These are phyloP conservation scores for Fennellomyces sp. DNA, from an alignment of 371 early-diverging fungal genomes.

Conservation along the genomic window DNA sequence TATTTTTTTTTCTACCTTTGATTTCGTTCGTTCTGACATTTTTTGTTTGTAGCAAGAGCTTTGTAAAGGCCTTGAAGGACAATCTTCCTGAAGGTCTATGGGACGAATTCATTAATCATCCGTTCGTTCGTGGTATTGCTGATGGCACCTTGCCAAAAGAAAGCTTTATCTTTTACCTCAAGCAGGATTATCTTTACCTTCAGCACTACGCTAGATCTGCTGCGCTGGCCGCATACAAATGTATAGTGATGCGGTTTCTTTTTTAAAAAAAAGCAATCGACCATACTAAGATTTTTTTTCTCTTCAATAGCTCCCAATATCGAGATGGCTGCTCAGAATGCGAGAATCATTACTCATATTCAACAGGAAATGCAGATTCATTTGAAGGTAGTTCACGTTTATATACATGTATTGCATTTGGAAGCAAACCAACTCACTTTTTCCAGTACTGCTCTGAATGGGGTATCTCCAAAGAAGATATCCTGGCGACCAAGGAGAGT, in stretches of 20 bases:
- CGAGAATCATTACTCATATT: slow-evolving; percentile 66
- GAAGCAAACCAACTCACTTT: background rate
- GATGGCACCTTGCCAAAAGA: slow-evolving; percentile 75
- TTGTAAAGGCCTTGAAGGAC: slow-evolving; percentile 51
- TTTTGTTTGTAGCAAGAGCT: slow-evolving; percentile 39
- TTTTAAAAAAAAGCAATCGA: too few species aligned
- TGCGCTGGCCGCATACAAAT: slow-evolving; percentile 79
- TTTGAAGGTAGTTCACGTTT: slow-evolving; percentile 55
- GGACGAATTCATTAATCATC: slow-evolving; percentile 72
- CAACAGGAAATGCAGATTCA: slow-evolving; percentile 71
- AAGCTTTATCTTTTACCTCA: slow-evolving; percentile 74
- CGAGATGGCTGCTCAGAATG: slow-evolving; percentile 39
- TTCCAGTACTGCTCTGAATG: slow-evolving; percentile 68
- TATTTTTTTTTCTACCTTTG: background rate
- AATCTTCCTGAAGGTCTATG: slow-evolving; percentile 54
- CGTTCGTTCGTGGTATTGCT: slow-evolving; percentile 75
- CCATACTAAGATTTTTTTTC: background rate
- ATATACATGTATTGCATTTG: background rate
- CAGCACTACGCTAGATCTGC: slow-evolving; percentile 80
- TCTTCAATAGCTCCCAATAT: slow-evolving; percentile 28
- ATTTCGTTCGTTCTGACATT: background rate
- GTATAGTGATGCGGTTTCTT: slow-evolving; percentile 44
- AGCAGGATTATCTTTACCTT: slow-evolving; percentile 83
- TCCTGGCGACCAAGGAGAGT: slow-evolving; percentile 70
- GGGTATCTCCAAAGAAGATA: slow-evolving; percentile 71